These are phyloP conservation scores for Alternaria infectoria DNA, from an alignment of 2,329 filamentous ascomycete genomes.

Conservation along the genomic window DNA sequence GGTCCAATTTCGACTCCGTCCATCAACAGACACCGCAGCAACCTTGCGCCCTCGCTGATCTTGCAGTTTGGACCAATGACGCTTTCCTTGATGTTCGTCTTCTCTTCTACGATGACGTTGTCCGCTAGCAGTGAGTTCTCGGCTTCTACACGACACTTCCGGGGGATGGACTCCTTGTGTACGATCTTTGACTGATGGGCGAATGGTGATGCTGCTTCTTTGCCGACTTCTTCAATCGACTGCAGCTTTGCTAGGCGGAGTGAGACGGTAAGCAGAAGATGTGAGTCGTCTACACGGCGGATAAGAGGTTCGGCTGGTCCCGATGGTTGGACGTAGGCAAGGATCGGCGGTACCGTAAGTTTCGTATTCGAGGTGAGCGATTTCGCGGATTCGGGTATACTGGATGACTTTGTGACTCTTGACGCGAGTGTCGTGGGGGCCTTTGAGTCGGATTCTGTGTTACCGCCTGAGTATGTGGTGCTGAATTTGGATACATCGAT, in stretches of 20 bases:
- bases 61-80: slow-evolving; percentile 88
- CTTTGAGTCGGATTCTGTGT: slow-evolving; percentile 9
- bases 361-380: slow-evolving; percentile 38
- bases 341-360: slow-evolving; percentile 71
- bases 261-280: slow-evolving; percentile 80
- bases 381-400: slow-evolving; percentile 34
- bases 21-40: slow-evolving; percentile 91
- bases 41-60: slow-evolving; percentile 82
- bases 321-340: slow-evolving; percentile 80
- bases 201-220: slow-evolving; percentile 66
- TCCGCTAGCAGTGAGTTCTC: slow-evolving; percentile 83
- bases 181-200: slow-evolving; percentile 81
- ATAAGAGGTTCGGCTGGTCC: slow-evolving; percentile 68
- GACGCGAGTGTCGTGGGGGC: slow-evolving; percentile 41
- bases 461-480: slow-evolving; percentile 53
- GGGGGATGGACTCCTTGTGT: slow-evolving; percentile 80
- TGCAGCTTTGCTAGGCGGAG: slow-evolving; percentile 85
- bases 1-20: slow-evolving; percentile 86
- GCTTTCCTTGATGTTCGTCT: slow-evolving; percentile 88
- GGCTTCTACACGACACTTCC: slow-evolving; percentile 80
- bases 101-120: slow-evolving; percentile 88
- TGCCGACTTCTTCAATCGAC: slow-evolving; percentile 69
- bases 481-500: slow-evolving; percentile 61
- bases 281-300: slow-evolving; percentile 85
- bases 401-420: slow-evolving; percentile 41